A percentile compares a stretch with the other conserved stretches of the same genome.
phyloP scores from a whole-genome alignment of 805 yeast species.

The Lipomyces yamadae region DNA sequence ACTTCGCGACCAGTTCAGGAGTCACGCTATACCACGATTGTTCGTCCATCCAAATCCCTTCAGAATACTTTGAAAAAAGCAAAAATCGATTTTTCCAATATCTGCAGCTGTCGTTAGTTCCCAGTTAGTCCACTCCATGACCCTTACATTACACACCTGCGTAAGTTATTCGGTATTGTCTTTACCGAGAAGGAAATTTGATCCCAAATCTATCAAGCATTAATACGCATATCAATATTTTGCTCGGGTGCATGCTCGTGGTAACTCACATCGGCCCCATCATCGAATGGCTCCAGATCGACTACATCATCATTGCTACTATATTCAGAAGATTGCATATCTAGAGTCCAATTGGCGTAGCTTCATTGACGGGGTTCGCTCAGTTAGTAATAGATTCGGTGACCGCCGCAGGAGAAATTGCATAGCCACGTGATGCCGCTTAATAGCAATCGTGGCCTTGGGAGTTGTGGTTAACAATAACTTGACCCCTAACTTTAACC shows the following conservation, averaged over 20 bases:
- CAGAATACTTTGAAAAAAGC: conserved; percentile 64
- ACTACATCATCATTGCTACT: background rate
- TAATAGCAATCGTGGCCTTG: too few species aligned
- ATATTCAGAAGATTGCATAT: background rate
- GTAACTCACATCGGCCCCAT: conserved; percentile 2
- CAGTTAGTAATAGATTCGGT: too few species aligned
- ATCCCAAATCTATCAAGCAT: background rate
- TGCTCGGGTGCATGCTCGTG: background rate
- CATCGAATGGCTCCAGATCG: background rate
- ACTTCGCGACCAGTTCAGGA: conserved; percentile 69
- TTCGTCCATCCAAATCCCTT: conserved; percentile 66
- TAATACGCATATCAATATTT: background rate
- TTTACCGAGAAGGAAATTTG: background rate
- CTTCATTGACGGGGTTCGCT: background rate
- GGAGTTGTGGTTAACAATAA: too few species aligned
- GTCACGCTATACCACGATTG: conserved; percentile 87
- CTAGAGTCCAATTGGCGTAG: background rate
- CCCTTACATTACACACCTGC: background rate
- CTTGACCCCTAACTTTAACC: too few species aligned
- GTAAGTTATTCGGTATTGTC: background rate
- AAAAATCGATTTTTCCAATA: conserved; percentile 61
- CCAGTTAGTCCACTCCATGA: background rate
- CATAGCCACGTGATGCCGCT: too few species aligned
- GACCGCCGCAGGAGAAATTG: too few species aligned
- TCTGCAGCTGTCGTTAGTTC: conserved; percentile 6